phyloP scores from a whole-genome alignment of 148 eudicot genomes.

The Rhododendron vialii region DNA sequence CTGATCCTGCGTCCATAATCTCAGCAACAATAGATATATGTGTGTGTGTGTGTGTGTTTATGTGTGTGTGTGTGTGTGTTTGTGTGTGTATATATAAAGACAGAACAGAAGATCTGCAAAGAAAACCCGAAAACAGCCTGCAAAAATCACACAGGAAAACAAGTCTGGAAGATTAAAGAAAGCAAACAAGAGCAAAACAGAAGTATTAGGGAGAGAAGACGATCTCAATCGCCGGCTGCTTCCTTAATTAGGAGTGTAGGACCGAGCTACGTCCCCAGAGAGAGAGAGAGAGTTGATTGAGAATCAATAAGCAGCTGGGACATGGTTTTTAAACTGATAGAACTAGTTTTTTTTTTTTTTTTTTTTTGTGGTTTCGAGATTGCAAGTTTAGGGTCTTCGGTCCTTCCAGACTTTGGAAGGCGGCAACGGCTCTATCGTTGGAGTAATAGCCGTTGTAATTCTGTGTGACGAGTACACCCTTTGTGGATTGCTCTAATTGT shows the following conservation, averaged over 20 bases:
- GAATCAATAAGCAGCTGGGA: neutral
- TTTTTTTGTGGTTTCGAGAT: neutral
- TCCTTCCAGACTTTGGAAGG: neutral
- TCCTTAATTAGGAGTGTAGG: neutral
- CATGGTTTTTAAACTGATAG: neutral
- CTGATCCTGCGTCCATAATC: constrained; percentile 46
- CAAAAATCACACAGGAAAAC: neutral
- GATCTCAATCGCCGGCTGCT: neutral
- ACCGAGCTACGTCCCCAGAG: neutral
- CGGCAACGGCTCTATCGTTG: constrained; percentile 20
- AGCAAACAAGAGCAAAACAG: neutral
- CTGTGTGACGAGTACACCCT: constrained; percentile 15
- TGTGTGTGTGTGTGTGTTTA: neutral
- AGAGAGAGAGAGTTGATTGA: neutral
- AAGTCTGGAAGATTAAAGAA: constrained; percentile 24
- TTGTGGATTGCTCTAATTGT: neutral
- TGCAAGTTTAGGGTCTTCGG: neutral
- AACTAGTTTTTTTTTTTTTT: neutral
- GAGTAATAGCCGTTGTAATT: constrained; percentile 21
- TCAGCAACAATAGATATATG: neutral
- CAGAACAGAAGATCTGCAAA: neutral
- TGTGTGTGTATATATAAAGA: neutral
- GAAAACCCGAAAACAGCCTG: neutral
- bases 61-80: neutral
- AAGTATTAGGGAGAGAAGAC: neutral